Base-by-base conservation (phyloP, 176 grass and related monocot genomes). In the Phyllostachys edulis region DNA sequence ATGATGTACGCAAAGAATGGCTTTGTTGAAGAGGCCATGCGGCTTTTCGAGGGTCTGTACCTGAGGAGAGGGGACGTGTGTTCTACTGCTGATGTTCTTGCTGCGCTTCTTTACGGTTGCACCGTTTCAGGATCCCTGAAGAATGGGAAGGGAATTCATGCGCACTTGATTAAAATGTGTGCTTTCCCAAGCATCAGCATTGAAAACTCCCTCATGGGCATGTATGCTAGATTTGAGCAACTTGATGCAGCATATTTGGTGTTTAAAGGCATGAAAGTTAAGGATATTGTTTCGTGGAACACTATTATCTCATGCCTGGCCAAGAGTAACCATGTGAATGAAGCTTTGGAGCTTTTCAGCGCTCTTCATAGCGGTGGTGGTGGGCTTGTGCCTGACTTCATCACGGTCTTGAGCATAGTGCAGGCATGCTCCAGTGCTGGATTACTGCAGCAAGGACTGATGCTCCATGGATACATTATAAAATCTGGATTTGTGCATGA, bases 211-310 rank as follows among this genome's bases (percentile, higher is more conserved):
- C 85, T 94, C 63, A 73, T 92, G 82, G 90, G 85, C 79, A 86
- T 92, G 87, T 90, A 92, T 74, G 64, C 88, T 63, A 90, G 81
- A 76, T 80, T 86, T 63, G 82, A 84, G 67, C 75, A 74, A 47
- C 63, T 84, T 27, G 79, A 65, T 4, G 86, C 80, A 18, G 65
- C 67, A 14, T n/a, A 86, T n/a, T 69, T 84, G 21, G 78, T 90
- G 49, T 94, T 92, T 7, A 37, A 59, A 60, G 80, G 79, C n/a
- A 94, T 94, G 93, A 24, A 36, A 65, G 21, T 37, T 78, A 88
- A 85, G 69, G 93, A 88, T 67, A 90, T 85, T 40, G 82, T 94
- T 24, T 94, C 88, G 27, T 92, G 90, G 92, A 92, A 94, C 87
- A 92, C 92, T 6, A 81, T 94, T 29, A 92, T 92, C 42, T 90